Evolutionary conservation across 1,284 basidiomycete genomes (phyloP).

Genomic region (Tylopilus sp.): DNA sequence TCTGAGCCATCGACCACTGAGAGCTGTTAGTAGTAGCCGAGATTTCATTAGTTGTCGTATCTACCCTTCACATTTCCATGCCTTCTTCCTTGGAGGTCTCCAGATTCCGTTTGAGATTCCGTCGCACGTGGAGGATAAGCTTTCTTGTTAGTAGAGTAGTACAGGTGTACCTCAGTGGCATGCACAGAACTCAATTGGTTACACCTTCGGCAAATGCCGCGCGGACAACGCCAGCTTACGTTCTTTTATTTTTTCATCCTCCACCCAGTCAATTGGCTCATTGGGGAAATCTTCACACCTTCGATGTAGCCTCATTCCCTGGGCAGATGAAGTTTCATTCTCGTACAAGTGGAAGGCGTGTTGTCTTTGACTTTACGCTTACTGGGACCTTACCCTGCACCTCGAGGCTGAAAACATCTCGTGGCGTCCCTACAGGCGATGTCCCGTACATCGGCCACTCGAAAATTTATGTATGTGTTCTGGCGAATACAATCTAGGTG

Average conservation of each 20-base stretch:
- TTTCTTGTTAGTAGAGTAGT: no score
- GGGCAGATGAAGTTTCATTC: slow-evolving; percentile 23
- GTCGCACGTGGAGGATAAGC: no score
- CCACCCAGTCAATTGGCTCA: slow-evolving; percentile 35
- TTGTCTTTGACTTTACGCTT: neutral
- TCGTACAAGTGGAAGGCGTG: slow-evolving; percentile 7
- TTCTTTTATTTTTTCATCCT: neutral
- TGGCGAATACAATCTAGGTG: neutral
- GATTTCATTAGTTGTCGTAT: neutral
- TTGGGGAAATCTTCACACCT: slow-evolving; percentile 16
- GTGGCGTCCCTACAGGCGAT: neutral
- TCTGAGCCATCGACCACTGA: no score
- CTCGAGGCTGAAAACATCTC: slow-evolving; percentile 18
- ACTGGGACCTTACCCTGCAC: neutral
- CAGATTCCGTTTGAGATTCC: no score
- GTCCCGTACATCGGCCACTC: neutral
- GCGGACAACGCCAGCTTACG: no score
- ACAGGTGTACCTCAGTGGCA: no score
- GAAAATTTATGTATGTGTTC: slow-evolving; percentile 5
- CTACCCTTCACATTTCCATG: neutral
- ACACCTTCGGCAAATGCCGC: slow-evolving; percentile 7
- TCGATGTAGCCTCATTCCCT: slow-evolving; percentile 36
- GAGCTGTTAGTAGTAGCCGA: no score
- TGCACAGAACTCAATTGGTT: no score
- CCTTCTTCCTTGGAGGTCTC: no score